Base-by-base conservation (phyloP, 2,329 filamentous ascomycete genomes). In the Cucurbitaria berberidis region DNA sequence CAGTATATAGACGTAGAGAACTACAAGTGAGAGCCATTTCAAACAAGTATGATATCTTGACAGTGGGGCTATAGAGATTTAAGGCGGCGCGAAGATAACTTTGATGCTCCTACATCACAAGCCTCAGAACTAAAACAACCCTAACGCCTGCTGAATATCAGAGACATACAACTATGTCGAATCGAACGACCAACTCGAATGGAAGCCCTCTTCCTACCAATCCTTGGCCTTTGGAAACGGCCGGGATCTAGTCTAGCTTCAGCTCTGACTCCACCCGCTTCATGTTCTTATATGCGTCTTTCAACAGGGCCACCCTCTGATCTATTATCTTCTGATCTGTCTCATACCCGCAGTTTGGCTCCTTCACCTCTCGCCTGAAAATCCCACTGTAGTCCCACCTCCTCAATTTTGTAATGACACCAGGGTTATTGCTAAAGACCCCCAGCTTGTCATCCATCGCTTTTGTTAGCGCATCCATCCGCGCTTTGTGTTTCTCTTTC, bases 311-410 rank as follows among this genome's bases (percentile, higher is more conserved):
- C n/a, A 55, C 52, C 29, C 52, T 40, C 29, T 55, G 21, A 13
- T 43, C 8, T 19, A 55, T 43, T 18, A 29, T 30, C 15, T 47
- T n/a, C 15, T 43, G 19, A 15, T 43, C n/a, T 26, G 10, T 19
- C 41, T 51, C 52, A 38, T 26, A 51, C 9, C 52, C 52, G 38
- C 52, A 55, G 16, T 47, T 39, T 10, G 52, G 46, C 11, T 36
- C 24, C 3, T 50, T 24, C 6, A 44, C 29, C 9, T 6, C 42
- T 26, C 46, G 27, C 21, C 36, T 24, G 29, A 55, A 55, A n/a
- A 55, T 18, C 7, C 42, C 46, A 34, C 15, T 15, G 26, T 50
- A 51, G 38, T 55, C 52, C 52, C 47, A 55, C n/a, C 52, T 40
- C 26, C 38, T 55, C 38, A 52, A 35, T 38, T 26, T 50, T 26